phyloP scores from a whole-genome alignment of 75 land plant genomes.

The Picea glauca region DNA sequence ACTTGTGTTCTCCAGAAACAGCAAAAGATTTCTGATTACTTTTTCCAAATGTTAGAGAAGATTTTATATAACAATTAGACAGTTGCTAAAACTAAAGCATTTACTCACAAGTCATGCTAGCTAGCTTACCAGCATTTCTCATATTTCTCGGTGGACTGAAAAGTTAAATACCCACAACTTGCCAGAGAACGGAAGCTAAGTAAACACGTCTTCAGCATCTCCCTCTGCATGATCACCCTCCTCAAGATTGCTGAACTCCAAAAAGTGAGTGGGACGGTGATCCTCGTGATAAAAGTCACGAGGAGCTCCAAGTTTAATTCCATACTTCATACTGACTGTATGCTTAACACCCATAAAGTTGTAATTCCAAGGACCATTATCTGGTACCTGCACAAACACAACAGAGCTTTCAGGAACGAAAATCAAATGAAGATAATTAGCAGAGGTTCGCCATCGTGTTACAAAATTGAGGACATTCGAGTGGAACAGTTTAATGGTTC shows the following conservation, averaged over 20 bases:
- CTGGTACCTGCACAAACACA: slow-evolving; percentile 63
- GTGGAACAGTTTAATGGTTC: no score
- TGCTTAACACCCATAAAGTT: slow-evolving; percentile 99
- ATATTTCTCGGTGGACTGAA: neutral
- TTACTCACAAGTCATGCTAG: neutral
- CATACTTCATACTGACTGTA: slow-evolving; percentile 88
- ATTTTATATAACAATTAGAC: neutral
- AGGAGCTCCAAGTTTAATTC: slow-evolving; percentile 84
- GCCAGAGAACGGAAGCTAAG: slow-evolving; percentile 17
- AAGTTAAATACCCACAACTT: neutral
- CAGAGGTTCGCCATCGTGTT: no score
- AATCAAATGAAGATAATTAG: neutral
- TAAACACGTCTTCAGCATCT: slow-evolving; percentile 87
- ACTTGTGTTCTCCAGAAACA: neutral
- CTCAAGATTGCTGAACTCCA: slow-evolving; percentile 96
- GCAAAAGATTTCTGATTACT: neutral
- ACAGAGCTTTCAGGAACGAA: neutral
- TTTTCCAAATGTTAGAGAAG: neutral
- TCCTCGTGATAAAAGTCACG: slow-evolving; percentile 95
- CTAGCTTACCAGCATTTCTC: no score
- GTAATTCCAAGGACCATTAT: slow-evolving; percentile 98
- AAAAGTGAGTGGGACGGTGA: slow-evolving; percentile 94
- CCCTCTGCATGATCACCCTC: slow-evolving; percentile 83
- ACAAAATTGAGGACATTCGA: no score
- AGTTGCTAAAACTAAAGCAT: neutral